These are phyloP conservation scores for Fragaria vesca DNA, from an alignment of 306 rosid genomes.

Conservation along the genomic window DNA sequence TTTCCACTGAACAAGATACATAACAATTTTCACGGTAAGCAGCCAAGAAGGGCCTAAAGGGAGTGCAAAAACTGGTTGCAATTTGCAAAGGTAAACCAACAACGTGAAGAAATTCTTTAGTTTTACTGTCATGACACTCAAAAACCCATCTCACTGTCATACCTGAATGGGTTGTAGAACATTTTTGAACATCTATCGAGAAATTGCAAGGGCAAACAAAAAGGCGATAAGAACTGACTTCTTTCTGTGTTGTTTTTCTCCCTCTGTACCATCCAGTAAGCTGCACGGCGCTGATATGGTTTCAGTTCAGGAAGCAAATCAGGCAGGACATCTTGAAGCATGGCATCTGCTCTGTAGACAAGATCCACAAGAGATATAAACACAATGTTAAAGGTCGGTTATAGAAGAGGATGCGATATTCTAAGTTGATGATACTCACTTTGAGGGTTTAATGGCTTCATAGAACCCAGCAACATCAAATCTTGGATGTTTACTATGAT, in stretches of 20 bases:
- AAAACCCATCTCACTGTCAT: slow-evolving; percentile 21
- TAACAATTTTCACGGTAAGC: slow-evolving; percentile 29
- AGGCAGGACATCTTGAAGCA: slow-evolving; percentile 71
- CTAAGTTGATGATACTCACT: slow-evolving; percentile 55
- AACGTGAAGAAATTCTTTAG: not conserved
- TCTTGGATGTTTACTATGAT: slow-evolving; percentile 37
- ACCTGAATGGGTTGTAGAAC: slow-evolving; percentile 97
- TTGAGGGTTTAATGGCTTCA: slow-evolving; percentile 92
- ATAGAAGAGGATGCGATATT: slow-evolving; percentile 8
- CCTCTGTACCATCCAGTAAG: slow-evolving; percentile 89
- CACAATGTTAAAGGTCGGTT: not conserved
- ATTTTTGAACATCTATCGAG: slow-evolving; percentile 57
- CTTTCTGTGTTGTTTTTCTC: slow-evolving; percentile 56
- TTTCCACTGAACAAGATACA: slow-evolving; percentile 68
- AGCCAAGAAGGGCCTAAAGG: slow-evolving; percentile 15
- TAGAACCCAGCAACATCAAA: slow-evolving; percentile 77
- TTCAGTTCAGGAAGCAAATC: slow-evolving; percentile 83
- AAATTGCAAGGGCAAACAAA: slow-evolving; percentile 74
- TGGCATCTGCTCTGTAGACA: slow-evolving; percentile 61
- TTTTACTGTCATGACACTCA: slow-evolving; percentile 8
- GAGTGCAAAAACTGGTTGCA: not conserved
- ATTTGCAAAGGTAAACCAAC: slow-evolving; percentile 20
- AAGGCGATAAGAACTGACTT: slow-evolving; percentile 56
- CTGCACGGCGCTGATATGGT: slow-evolving; percentile 93
- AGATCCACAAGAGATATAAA: slow-evolving; percentile 26